These are phyloP conservation scores for Peniophora sp. DNA, from an alignment of 1,284 basidiomycete genomes.

Conservation along the genomic window DNA sequence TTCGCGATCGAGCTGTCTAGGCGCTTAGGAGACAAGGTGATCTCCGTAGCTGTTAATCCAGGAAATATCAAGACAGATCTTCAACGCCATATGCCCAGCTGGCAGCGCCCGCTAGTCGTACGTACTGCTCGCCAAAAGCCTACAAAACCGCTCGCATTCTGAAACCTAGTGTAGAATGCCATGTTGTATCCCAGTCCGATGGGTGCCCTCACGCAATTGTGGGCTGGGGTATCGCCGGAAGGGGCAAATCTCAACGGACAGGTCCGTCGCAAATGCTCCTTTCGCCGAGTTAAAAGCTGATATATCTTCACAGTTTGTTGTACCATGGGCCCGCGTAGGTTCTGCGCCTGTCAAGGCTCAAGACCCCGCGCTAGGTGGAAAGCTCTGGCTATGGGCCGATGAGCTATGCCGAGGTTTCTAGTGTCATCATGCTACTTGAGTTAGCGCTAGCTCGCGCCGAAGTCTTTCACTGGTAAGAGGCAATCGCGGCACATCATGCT, in stretches of 20 bases:
- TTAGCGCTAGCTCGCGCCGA: too few relatives aligned
- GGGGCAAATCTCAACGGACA: conserved; percentile 36
- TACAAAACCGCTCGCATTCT: background rate
- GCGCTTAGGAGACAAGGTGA: conserved; percentile 10
- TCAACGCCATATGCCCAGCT: background rate
- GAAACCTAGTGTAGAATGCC: conserved; percentile 10
- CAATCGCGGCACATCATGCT: too few relatives aligned
- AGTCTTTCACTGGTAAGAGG: too few relatives aligned
- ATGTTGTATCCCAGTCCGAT: conserved; percentile 17
- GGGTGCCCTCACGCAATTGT: conserved; percentile 46
- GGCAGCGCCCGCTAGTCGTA: background rate
- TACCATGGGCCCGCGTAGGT: conserved; percentile 27
- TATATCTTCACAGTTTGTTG: conserved; percentile 21
- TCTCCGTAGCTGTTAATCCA: conserved; percentile 10
- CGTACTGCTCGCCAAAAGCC: background rate
- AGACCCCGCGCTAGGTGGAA: conserved; percentile 20
- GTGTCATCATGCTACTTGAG: too few relatives aligned
- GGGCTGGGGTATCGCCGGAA: conserved; percentile 38
- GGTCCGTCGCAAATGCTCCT: conserved; percentile 20
- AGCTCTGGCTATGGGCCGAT: conserved; percentile 31
- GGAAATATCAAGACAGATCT: background rate
- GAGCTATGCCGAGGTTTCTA: conserved; percentile 15
- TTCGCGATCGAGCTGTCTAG: conserved; percentile 25
- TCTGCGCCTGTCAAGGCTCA: conserved; percentile 12
- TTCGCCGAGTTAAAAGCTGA: background rate